Conservation (phyloP, 371 early-diverging fungal species). For the Cladochytrium tenue region DNA sequence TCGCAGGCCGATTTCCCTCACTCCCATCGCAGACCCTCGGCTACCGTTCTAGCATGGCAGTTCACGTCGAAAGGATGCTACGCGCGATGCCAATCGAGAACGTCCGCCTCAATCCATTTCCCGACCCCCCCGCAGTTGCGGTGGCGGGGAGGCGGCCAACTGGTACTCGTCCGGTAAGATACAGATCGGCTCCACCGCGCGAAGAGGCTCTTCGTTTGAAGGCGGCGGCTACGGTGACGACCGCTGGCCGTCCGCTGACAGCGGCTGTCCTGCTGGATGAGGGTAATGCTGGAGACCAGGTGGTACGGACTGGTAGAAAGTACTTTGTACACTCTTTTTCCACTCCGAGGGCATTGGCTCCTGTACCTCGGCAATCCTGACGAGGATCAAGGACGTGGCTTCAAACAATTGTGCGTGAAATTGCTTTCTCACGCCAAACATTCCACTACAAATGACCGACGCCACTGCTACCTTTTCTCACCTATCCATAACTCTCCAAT, state of each 20-base stretch:
- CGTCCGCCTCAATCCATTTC: not conserved
- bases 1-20: not conserved
- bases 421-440: no score
- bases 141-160: not conserved
- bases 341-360: no score
- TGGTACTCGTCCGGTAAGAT: not conserved
- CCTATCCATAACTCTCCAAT: no score
- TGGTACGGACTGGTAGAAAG: not conserved
- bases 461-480: no score
- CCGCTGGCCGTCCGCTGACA: not conserved
- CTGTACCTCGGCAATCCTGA: no score
- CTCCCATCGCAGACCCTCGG: not conserved
- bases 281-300: not conserved
- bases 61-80: not conserved
- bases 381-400: no score
- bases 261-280: not conserved
- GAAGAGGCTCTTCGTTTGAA: not conserved
- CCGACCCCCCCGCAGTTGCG: not conserved
- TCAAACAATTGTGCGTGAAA: no score
- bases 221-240: not conserved
- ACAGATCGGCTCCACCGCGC: not conserved
- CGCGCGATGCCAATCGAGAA: not conserved
- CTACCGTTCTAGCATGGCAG: not conserved
- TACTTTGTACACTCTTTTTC: not conserved
- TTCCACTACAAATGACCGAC: no score